A percentile compares a stretch with the other conserved stretches of the same genome.
These are phyloP conservation scores for Eudorina sp. DNA, from an alignment of 139 green algal species.

Conservation along the genomic window DNA sequence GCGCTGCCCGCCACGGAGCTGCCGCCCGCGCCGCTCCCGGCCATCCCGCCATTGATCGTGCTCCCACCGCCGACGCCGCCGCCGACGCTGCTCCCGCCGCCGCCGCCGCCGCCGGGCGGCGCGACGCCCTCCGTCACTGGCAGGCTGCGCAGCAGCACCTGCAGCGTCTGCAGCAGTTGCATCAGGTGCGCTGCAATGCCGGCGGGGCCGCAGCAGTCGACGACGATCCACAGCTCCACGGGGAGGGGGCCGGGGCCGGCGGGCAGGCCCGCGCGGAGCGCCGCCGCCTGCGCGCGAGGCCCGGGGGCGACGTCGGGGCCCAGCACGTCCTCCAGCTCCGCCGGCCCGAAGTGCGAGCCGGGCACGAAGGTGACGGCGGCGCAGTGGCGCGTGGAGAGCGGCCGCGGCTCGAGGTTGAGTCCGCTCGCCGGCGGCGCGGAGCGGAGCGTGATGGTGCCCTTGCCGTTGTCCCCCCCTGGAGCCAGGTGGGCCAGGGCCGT, in stretches of 20 bases:
- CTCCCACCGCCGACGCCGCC: neutral
- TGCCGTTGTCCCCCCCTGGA: neutral
- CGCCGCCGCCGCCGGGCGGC: neutral
- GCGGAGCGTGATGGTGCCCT: neutral
- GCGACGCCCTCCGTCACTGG: neutral
- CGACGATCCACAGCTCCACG: neutral
- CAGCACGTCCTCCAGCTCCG: slow-evolving; percentile 20
- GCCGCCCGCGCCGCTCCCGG: neutral
- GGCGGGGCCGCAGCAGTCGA: slow-evolving; percentile 17
- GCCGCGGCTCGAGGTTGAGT: neutral
- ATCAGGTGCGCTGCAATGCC: slow-evolving; percentile 38
- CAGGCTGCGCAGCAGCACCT: slow-evolving; percentile 26
- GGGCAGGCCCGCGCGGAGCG: neutral
- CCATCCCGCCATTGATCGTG: neutral
- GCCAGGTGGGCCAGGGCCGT: neutral
- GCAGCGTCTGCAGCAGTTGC: slow-evolving; percentile 38
- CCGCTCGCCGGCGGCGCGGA: neutral
- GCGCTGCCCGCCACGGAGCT: neutral
- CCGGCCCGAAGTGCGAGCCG: slow-evolving; percentile 20
- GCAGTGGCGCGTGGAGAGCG: neutral
- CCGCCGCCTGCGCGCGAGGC: slow-evolving; percentile 13
- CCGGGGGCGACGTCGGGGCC: slow-evolving; percentile 18
- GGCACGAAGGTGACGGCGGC: slow-evolving; percentile 33
- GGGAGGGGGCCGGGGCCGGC: neutral
- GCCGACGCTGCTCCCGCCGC: neutral